These are phyloP conservation scores for Linum usitatissimum DNA, from an alignment of 345 rosid species.

Conservation along the genomic window DNA sequence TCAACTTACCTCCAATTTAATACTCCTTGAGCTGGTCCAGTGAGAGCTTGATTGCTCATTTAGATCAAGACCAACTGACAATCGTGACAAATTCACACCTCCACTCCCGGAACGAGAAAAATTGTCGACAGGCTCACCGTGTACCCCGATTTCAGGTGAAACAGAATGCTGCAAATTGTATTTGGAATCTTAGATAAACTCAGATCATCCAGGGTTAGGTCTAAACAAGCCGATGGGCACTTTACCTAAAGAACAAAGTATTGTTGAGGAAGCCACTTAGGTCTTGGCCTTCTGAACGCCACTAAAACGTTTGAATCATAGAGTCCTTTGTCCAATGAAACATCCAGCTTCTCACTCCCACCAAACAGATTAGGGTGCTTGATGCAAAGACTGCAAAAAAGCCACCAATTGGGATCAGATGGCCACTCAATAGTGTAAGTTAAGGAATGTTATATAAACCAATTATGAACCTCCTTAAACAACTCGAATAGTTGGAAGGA, in stretches of 20 bases:
- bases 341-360: constrained; percentile 97
- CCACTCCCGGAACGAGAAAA: constrained; percentile 84
- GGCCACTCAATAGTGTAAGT: background rate
- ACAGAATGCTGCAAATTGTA: constrained; percentile 54
- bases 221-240: background rate
- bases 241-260: constrained; percentile 71
- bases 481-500: too few relatives aligned
- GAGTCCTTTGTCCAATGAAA: constrained; percentile 84
- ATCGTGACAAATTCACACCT: constrained; percentile 77
- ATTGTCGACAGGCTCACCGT: constrained; percentile 65
- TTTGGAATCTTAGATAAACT: too few relatives aligned
- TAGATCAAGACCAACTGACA: constrained; percentile 69
- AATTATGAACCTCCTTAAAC: too few relatives aligned
- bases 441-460: too few relatives aligned
- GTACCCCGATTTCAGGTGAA: constrained; percentile 88
- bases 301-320: constrained; percentile 75
- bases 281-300: constrained; percentile 87
- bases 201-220: too few relatives aligned
- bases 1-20: constrained; percentile 66
- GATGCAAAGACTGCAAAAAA: constrained; percentile 63
- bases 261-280: constrained; percentile 84
- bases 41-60: constrained; percentile 73
- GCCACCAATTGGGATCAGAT: background rate
- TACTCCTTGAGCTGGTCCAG: constrained; percentile 83
- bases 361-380: constrained; percentile 95